Conservation (phyloP, 768 basidiomycete genomes). For the Tylopilus subfusipes region DNA sequence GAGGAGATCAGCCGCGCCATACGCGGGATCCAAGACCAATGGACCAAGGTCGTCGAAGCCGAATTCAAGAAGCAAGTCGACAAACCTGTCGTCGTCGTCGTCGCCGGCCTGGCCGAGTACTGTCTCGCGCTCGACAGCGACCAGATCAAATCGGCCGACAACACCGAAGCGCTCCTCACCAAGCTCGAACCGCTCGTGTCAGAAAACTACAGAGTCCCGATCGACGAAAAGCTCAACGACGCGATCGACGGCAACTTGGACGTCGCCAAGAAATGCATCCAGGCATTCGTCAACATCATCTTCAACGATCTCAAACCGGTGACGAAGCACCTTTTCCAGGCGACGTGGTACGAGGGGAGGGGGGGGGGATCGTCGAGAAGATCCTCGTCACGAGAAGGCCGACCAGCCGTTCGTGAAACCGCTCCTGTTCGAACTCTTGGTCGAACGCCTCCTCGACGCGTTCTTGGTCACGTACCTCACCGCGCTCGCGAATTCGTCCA, state of each 20-base stretch:
- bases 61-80: constrained; percentile 88
- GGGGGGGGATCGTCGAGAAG: constrained; percentile 75
- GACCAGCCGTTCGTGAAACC: constrained; percentile 91
- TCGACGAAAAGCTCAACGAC: constrained; percentile 86
- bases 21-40: constrained; percentile 82
- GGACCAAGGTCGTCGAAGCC: constrained; percentile 76
- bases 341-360: constrained; percentile 93
- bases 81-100: constrained; percentile 83
- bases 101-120: constrained; percentile 91
- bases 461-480: constrained; percentile 91
- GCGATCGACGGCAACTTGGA: constrained; percentile 98
- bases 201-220: constrained; percentile 81
- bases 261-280: constrained; percentile 95
- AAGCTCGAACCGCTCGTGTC: constrained; percentile 90
- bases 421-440: constrained; percentile 83
- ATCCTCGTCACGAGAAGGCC: constrained; percentile 90
- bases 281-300: constrained; percentile 89
- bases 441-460: constrained; percentile 88
- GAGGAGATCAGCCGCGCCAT: constrained; percentile 87
- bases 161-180: constrained; percentile 78
- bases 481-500: constrained; percentile 77
- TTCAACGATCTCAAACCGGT: constrained; percentile 93
- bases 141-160: constrained; percentile 95
- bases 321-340: constrained; percentile 78
- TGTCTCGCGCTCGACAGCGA: constrained; percentile 96